A percentile compares a stretch with the other conserved stretches of the same genome.
phyloP scores from a whole-genome alignment of 2,329 filamentous ascomycete species.

The Hawksworthiomyces lignivorus region DNA sequence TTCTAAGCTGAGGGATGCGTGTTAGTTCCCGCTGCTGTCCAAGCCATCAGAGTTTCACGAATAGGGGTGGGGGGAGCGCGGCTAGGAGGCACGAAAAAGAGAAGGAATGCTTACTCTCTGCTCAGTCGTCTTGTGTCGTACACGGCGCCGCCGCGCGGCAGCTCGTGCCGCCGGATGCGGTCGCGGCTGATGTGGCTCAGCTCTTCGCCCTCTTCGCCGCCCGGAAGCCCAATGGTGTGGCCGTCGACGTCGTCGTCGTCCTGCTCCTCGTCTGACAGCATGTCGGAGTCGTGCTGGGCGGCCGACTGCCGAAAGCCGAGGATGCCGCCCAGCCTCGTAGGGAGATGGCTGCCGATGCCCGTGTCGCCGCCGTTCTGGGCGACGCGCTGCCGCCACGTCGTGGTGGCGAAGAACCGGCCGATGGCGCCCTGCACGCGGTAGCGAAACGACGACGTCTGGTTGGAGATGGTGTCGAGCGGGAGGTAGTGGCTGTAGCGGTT shows the following conservation, averaged over 20 bases:
- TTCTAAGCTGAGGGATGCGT: slow-evolving; percentile 24
- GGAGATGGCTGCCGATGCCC: slow-evolving; percentile 15
- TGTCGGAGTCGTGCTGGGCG: slow-evolving; percentile 33
- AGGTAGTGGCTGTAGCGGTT: slow-evolving; percentile 68
- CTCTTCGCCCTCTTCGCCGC: slow-evolving; percentile 60
- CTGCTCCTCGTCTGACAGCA: slow-evolving; percentile 27
- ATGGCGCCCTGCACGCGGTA: slow-evolving; percentile 39
- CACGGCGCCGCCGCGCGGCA: slow-evolving; percentile 22
- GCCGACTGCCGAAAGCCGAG: slow-evolving; percentile 11
- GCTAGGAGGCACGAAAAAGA: background rate
- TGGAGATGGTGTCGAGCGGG: slow-evolving; percentile 56
- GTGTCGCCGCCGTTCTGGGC: slow-evolving; percentile 25
- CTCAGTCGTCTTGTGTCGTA: slow-evolving; percentile 59
- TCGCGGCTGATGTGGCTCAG: slow-evolving; percentile 47
- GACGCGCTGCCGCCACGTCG: slow-evolving; percentile 40
- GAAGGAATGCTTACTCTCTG: slow-evolving; percentile 51
- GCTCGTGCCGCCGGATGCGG: slow-evolving; percentile 28
- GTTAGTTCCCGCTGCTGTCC: no score
- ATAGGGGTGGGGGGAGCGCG: no score
- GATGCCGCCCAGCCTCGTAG: background rate
- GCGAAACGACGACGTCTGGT: slow-evolving; percentile 46
- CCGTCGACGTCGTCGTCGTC: slow-evolving; percentile 31
- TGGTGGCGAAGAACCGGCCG: slow-evolving; percentile 33
- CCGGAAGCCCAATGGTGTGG: background rate
- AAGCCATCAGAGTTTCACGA: no score